Conservation (phyloP, 345 rosid species). For the Dimocarpus longan region DNA sequence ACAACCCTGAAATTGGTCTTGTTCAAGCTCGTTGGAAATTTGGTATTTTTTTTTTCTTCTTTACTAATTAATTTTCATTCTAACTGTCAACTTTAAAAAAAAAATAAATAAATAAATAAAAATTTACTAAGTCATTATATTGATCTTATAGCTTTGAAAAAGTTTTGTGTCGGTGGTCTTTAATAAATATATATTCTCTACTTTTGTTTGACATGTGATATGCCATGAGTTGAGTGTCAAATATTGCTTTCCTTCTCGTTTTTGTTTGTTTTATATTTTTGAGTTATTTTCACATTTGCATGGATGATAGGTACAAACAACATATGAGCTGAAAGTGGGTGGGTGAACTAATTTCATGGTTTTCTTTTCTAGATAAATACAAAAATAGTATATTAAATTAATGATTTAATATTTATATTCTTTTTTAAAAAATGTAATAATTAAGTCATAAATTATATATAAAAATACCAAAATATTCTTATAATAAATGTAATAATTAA, state of each 20-base stretch:
- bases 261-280: not conserved
- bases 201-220: too few relatives aligned
- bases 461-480: too few relatives aligned
- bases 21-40: slow-evolving; percentile 96
- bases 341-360: not conserved
- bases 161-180: slow-evolving; percentile 7
- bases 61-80: not conserved
- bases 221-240: not conserved
- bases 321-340: not conserved
- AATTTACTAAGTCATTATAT: not conserved
- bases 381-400: too few relatives aligned
- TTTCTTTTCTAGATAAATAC: too few relatives aligned
- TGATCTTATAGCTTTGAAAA: not conserved
- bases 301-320: not conserved
- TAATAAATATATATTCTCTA: too few relatives aligned
- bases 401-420: too few relatives aligned
- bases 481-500: too few relatives aligned
- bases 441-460: too few relatives aligned
- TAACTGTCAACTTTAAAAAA: too few relatives aligned
- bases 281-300: not conserved
- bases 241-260: not conserved
- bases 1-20: slow-evolving; percentile 71
- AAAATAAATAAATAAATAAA: too few relatives aligned
- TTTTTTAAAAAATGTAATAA: too few relatives aligned
- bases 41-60: slow-evolving; percentile 36